Conservation (phyloP, 805 yeast genomes). For the Myxozyma geophila region DNA sequence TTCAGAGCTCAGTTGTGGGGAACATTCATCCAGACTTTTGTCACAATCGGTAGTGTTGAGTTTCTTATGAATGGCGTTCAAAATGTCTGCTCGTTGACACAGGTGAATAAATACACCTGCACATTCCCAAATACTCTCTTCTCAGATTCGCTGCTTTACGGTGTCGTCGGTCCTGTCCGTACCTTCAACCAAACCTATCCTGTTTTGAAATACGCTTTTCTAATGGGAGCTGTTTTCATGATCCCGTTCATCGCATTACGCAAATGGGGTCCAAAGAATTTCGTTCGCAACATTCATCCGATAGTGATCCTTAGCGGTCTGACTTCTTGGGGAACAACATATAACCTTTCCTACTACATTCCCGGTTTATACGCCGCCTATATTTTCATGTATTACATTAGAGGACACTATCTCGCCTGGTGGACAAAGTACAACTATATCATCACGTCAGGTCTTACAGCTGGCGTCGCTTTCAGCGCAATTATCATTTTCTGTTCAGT, state of each 20-base stretch:
- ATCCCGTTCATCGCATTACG: conserved; percentile 15
- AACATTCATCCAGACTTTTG: conserved; percentile 14
- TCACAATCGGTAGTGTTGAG: conserved; percentile 17
- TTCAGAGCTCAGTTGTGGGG: conserved; percentile 46
- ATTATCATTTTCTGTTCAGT: conserved; percentile 58
- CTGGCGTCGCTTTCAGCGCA: conserved; percentile 69
- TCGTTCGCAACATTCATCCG: conserved; percentile 11
- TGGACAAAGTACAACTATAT: conserved; percentile 77
- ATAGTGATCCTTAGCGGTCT: conserved; percentile 14
- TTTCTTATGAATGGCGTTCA: conserved; percentile 3
- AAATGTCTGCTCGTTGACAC: conserved; percentile 17
- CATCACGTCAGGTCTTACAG: conserved; percentile 67
- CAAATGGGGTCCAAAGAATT: conserved; percentile 10
- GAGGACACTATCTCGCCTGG: conserved; percentile 62
- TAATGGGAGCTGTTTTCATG: conserved; percentile 29
- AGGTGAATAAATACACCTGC: conserved; percentile 18
- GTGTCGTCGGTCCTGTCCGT: conserved; percentile 64
- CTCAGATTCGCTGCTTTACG: conserved; percentile 51
- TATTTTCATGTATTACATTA: conserved; percentile 60
- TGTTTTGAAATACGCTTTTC: conserved; percentile 28
- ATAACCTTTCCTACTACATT: conserved; percentile 20
- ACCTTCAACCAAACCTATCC: conserved; percentile 52
- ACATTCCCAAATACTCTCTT: conserved; percentile 20
- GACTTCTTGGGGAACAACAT: conserved; percentile 22
- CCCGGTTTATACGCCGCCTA: conserved; percentile 47